Evolutionary conservation across 257 asterid genomes (phyloP), one percentile per base, ranked within the genome.

Genomic region (Galeopsis tetrahit): DNA sequence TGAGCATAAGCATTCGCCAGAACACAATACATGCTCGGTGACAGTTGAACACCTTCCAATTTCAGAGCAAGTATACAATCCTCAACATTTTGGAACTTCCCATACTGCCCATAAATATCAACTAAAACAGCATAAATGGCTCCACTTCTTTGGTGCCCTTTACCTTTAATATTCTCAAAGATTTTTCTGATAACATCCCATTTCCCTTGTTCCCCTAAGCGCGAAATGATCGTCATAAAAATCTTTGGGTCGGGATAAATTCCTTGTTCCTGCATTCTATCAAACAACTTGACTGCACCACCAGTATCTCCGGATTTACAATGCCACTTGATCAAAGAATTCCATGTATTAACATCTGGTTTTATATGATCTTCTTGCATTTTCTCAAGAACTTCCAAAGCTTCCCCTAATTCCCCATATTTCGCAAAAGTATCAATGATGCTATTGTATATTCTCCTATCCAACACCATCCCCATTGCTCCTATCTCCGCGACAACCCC

Each of bases 1-100:
- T 88, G 96, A 52, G 98, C 97, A 78, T 86, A 93, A 61, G 97
- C 97, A 82, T 93, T 87, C 65, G 97, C 96, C 71, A 93, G 86
- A 79, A 88, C 90, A 73, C 94, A 89, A 77, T 83, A 93, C 75
- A 87, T 64, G 80, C 85, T 88, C 2, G 92, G 88, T 11, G 96
- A 82, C 34, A 91, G 85, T 79, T 80, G 85, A 48, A 91, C 81
- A 53, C 94, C 96, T 86, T 85, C 89, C 74, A 77, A 67, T 79
- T 87, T 84, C 68, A 93, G 81, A 31, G 97, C 86, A 46, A 74
- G 78, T 67, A 91, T 40, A 77, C 97, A 85, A 65, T 82, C 90
- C 72, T 87, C 88, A 2, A 84, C 96, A 77, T 84, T 85, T 73
- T 84, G 87, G 77, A 75, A 91, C 74, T 75, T 86, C 72, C 94